Conservation (phyloP, 202 grass and related monocot species). For the Miscanthus sacchariflorus region DNA sequence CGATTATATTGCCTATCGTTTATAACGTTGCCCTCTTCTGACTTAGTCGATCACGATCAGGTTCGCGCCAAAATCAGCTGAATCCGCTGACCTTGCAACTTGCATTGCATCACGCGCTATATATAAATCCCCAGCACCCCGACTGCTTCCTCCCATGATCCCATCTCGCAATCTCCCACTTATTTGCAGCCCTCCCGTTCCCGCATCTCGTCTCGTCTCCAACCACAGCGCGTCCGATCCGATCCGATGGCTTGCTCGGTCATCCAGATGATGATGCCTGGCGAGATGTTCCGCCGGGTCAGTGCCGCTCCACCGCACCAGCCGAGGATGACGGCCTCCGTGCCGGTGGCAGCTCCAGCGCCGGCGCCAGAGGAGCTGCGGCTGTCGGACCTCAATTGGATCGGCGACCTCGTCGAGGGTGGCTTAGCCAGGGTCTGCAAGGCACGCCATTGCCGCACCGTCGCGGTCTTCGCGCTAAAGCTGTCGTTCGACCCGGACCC, state of each 20-base stretch:
- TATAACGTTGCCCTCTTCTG: not conserved
- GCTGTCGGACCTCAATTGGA: conserved; percentile 5
- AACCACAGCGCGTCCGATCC: not conserved
- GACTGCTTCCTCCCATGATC: no score
- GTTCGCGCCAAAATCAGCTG: not conserved
- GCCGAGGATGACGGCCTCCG: not conserved
- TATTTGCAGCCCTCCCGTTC: not conserved
- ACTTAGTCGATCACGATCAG: not conserved
- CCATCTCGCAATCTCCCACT: no score
- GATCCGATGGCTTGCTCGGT: not conserved
- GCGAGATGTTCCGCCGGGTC: not conserved
- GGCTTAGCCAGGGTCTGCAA: conserved; percentile 39
- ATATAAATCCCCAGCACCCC: not conserved
- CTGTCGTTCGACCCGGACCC: no score
- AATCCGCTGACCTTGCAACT: no score
- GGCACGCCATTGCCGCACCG: conserved; percentile 24
- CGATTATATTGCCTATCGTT: no score
- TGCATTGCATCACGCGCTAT: not conserved
- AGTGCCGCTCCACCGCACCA: not conserved
- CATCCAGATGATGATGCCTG: not conserved
- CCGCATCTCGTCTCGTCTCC: no score
- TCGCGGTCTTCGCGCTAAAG: no score
- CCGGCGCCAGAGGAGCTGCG: not conserved
- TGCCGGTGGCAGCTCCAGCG: not conserved
- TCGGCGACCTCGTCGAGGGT: conserved; percentile 31